phyloP scores from a whole-genome alignment of 441 rosid species.

The Raphanus hybrid region DNA sequence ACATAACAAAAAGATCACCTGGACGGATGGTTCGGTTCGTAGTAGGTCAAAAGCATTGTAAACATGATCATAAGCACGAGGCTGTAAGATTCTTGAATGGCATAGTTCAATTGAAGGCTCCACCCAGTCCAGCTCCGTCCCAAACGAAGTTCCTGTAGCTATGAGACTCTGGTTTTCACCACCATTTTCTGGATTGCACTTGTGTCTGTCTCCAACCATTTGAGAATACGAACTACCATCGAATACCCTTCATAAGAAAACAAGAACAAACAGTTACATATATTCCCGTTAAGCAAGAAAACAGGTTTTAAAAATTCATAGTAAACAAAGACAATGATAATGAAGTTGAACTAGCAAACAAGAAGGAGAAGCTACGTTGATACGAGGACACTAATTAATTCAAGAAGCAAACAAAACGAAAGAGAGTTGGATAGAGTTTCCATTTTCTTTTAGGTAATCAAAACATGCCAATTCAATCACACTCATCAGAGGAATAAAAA shows the following conservation, averaged over 20 bases:
- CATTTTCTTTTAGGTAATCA: constrained; percentile 26
- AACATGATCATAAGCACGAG: constrained; percentile 47
- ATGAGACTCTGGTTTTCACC: constrained; percentile 39
- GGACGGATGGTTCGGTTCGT: constrained; percentile 52
- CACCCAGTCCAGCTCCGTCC: constrained; percentile 48
- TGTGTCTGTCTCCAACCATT: constrained; percentile 59
- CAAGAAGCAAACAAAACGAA: neutral
- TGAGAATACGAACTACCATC: constrained; percentile 48
- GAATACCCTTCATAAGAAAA: constrained; percentile 17
- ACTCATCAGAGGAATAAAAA: constrained; percentile 17
- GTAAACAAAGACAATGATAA: constrained; percentile 26
- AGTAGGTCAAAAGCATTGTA: constrained; percentile 48
- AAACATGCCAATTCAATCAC: constrained; percentile 30
- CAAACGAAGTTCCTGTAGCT: constrained; percentile 41
- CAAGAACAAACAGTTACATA: neutral
- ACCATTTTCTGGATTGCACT: constrained; percentile 42
- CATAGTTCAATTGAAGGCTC: constrained; percentile 45
- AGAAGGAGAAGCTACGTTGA: neutral
- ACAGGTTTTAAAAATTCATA: neutral
- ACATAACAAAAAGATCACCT: constrained; percentile 43
- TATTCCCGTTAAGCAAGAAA: neutral
- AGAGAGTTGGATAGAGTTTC: neutral
- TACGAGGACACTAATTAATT: constrained; percentile 41
- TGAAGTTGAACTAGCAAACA: neutral
- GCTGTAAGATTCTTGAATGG: constrained; percentile 43